Conservation (phyloP, 164 flowering plant species). For the Piper longum region DNA sequence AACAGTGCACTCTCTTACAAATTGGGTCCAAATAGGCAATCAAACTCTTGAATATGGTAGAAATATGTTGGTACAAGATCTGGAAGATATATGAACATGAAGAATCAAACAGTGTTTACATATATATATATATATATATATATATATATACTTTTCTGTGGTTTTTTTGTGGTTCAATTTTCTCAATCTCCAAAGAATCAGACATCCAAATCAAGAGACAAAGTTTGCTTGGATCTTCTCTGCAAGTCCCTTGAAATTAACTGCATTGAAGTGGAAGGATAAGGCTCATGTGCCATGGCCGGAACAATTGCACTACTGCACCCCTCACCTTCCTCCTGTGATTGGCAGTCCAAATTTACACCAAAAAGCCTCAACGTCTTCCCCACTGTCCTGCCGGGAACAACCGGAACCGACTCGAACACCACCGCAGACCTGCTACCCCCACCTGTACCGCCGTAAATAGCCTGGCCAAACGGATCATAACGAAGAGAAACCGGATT, state of each 20-base stretch:
- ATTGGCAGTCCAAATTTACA: constrained; percentile 77
- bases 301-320: constrained; percentile 9
- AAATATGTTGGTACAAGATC: no score
- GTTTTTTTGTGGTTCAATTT: neutral
- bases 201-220: constrained; percentile 7
- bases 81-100: no score
- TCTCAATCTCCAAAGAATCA: neutral
- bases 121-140: no score
- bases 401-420: constrained; percentile 65
- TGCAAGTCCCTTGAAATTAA: constrained; percentile 5
- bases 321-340: constrained; percentile 15
- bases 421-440: constrained; percentile 12
- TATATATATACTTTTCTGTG: no score
- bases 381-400: constrained; percentile 29
- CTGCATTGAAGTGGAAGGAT: constrained; percentile 3
- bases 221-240: constrained; percentile 4
- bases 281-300: constrained; percentile 5
- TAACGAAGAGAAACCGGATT: constrained; percentile 13
- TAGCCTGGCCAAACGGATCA: neutral
- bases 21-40: no score
- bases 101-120: no score
- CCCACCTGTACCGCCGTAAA: no score
- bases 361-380: constrained; percentile 75
- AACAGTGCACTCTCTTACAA: no score
- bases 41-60: no score